These are phyloP conservation scores for Elongisporangium undulatum DNA, from an alignment of 352 stramenopile genomes.

Conservation along the genomic window DNA sequence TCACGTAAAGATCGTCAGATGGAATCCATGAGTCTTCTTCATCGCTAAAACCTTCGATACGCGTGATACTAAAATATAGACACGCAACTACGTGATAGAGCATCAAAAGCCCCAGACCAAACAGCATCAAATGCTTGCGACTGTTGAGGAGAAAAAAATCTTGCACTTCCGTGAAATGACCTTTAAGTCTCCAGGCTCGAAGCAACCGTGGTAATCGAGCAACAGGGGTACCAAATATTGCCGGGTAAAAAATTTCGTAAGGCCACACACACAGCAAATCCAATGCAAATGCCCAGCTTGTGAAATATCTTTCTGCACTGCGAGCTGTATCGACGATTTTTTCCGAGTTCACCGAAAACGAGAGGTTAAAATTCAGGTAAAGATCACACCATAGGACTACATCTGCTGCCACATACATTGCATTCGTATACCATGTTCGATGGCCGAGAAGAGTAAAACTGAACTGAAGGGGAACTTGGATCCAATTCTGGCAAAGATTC, in stretches of 20 bases:
- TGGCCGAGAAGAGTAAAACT: constrained; percentile 32
- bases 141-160: constrained; percentile 34
- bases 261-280: constrained; percentile 30
- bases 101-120: constrained; percentile 35
- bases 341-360: constrained; percentile 42
- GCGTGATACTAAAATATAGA: constrained; percentile 44
- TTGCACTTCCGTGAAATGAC: constrained; percentile 29
- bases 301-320: constrained; percentile 30
- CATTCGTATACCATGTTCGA: constrained; percentile 22
- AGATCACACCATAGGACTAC: constrained; percentile 38
- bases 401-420: constrained; percentile 27
- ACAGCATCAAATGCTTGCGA: constrained; percentile 31
- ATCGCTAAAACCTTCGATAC: constrained; percentile 35
- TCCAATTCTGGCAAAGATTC: constrained; percentile 50
- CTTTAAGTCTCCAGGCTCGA: constrained; percentile 27
- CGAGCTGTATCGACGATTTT: constrained; percentile 32
- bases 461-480: constrained; percentile 40
- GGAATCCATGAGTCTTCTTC: constrained; percentile 41
- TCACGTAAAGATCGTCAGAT: constrained; percentile 34
- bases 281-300: constrained; percentile 24
- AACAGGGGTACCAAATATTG: constrained; percentile 6
- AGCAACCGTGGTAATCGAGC: constrained; percentile 29
- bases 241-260: constrained; percentile 28
- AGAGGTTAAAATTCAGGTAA: constrained; percentile 44
- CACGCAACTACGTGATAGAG: constrained; percentile 52